Base-by-base conservation (phyloP, 371 early-diverging fungal genomes). In the Mortierella sp. region DNA sequence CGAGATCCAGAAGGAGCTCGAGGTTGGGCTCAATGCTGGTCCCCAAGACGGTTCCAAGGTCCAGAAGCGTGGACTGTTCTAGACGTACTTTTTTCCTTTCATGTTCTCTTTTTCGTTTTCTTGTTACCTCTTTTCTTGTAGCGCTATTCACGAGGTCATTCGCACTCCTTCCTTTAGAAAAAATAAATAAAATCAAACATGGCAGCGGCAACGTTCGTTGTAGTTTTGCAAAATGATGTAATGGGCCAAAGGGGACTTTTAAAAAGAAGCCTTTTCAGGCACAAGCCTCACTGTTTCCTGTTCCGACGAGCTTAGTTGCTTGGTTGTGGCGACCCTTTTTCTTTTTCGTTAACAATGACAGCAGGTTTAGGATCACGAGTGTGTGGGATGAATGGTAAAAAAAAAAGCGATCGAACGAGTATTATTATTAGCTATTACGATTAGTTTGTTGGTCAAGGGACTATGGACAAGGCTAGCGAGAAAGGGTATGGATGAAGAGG, bases 1-100 rank as follows among this genome's bases (percentile, higher is more conserved):
- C 50, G 93, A 94, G 79, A 92, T 96, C 72, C 92, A 93, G 77
- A 82, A 75, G 50, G 93, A 94, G 79, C 88, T 94, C 34, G 89
- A 90, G 79, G 88, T 93, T 26, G 85, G 88, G 55, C 46, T 86
- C 75, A 86, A 81, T 34, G 79, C 86, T 31, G 86, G 82, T 28
- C 86, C 86, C 53, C 79, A 79, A 53, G 86, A 86, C 34, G 86
- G 86, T 10, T 77, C 82, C 72, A 86, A 86, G 82, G 77, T 86
- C 57, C 86, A 86, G 77, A 86, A 86, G 77, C 86, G 86, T 46
- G 86, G 86, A 44, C 57, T 86, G 79, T 86, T 86, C 82, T 86
- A 86, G 48, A 73, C 19, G 44, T 24, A 1, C 48, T 54, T 37
- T 67, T 67, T 24, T 69, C n/a, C 31, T 48, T 50, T 34, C 40